A percentile compares a stretch with the other conserved stretches of the same genome.
These are phyloP conservation scores for Phalaenopsis hybrid DNA, from an alignment of 116 monocot species.

Conservation along the genomic window DNA sequence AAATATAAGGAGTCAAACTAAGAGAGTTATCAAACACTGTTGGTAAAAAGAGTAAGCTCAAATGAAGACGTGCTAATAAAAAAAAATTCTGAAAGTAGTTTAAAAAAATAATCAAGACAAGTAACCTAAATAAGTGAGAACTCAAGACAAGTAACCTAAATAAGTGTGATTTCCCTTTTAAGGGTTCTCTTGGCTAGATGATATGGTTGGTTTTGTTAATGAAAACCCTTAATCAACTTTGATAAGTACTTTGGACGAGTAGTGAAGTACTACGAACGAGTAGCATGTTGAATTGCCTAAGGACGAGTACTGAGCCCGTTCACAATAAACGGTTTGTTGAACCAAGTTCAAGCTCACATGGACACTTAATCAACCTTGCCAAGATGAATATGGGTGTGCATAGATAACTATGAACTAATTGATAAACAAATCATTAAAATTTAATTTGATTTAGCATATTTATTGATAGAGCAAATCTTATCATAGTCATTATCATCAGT, in stretches of 20 bases:
- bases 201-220: too few species aligned
- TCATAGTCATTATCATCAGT: background rate
- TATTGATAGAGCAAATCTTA: background rate
- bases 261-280: too few species aligned
- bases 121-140: background rate
- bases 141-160: too few species aligned
- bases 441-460: background rate
- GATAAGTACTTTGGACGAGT: too few species aligned
- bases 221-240: too few species aligned
- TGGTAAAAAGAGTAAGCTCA: background rate
- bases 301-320: too few species aligned
- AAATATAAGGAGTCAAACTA: background rate
- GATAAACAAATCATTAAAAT: background rate
- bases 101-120: background rate
- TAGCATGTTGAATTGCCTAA: too few species aligned
- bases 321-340: too few species aligned
- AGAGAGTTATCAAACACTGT: background rate
- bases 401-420: background rate
- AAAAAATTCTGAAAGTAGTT: background rate
- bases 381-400: background rate
- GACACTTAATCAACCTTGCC: too few species aligned
- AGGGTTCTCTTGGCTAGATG: too few species aligned
- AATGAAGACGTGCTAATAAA: background rate
- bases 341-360: too few species aligned
- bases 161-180: too few species aligned